Base-by-base conservation (phyloP, 2,329 filamentous ascomycete genomes). In the Pseudogymnoascus sp. region DNA sequence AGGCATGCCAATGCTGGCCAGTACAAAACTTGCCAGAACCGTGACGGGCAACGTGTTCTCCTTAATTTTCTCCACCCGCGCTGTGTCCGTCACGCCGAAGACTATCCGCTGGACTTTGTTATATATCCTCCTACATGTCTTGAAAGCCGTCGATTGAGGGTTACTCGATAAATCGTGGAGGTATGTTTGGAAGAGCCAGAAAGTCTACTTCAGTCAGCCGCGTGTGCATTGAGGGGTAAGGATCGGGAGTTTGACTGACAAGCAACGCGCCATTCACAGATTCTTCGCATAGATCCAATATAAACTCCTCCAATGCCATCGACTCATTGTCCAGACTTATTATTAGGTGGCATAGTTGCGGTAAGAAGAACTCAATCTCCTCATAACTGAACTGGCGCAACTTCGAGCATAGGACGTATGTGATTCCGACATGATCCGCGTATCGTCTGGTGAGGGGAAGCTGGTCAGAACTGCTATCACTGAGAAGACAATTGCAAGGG, bases 281-380 rank as follows among this genome's bases (percentile, higher is more conserved):
- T 76, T 93, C 90, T 75, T 94, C 89, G 76, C 91, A 94, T 64
- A 94, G 77, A 75, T 94, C 90, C 71, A 93, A 79, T 70, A 94
- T 82, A 73, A 93, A 94, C 77, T 94, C 90, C 77, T 94, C 91
- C 75, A 94, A 76, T 58, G 91, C 90, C 89, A 94, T 92, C 68
- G 90, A 93, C 80, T 94, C 91, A 76, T 93, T 94, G 79, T 93
- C 86, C 74, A 93, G 84, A 76, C 89, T 92, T 72, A 94, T 89
- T 77, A 92, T 86, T 66, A 94, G 85, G 78, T 94, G 91, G 74
- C 90, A 94, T 80, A 94, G 80, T 79, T 91, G 89, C 66, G 90
- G 90, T 59, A 94, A 83, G 80, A 93, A 94, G 85, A 94, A 94
- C 77, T 94, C 91, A 74, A 94, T 92, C 77, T 94, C 90, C 79